Evolutionary conservation across 345 rosid genomes (phyloP), one percentile per base, ranked within the genome.

Genomic region (Aquilaria malaccensis): DNA sequence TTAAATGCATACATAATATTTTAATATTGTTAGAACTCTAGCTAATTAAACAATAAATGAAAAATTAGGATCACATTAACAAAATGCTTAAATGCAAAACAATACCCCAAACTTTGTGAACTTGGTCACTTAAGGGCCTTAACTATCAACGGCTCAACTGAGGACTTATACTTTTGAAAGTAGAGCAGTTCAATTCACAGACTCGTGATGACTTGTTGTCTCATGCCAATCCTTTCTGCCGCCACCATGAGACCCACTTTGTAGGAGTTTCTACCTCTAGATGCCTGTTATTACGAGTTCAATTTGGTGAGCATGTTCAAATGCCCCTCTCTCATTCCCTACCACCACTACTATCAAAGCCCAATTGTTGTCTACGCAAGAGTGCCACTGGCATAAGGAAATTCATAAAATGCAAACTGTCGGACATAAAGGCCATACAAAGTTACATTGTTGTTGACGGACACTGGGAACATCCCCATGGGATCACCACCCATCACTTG

Each of bases 401-500:
- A 66, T 93, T 93, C 98, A 93, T 93, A 62, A 89, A 87, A 81
- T 93, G 97, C 43, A 93, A 81, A 11, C 94, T 97, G 64, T 91
- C 87, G 0, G 95, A 81, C 78, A 82, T 81, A 57, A 77, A 74
- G 49, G 95, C 80, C 59, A 60, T 92, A 92, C 73, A 83, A 72
- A 64, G 73, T 81, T 50, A 81, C 83, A 50, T 81, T 85, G 10
- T 87, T 89, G 59, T 81, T 85, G 2, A 81, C 85, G 0, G 96
- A 70, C 5, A 9, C 43, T 37, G 96, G 94, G 65, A 89, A 85
- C 53, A 97, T 83, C 98, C 98, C 89, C 46, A 85, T 66, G 2
- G 98, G 96, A 74, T 89, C 96, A 13, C 92, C 92, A 13, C 85
- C 79, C 72, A 80, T 78, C 10, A 70, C 88, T 31, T 80, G 86